Evolutionary conservation across 495 filamentous ascomycete species (phyloP), one percentile per base, ranked within the genome.

Genomic region (Penicillium chermesinum): DNA sequence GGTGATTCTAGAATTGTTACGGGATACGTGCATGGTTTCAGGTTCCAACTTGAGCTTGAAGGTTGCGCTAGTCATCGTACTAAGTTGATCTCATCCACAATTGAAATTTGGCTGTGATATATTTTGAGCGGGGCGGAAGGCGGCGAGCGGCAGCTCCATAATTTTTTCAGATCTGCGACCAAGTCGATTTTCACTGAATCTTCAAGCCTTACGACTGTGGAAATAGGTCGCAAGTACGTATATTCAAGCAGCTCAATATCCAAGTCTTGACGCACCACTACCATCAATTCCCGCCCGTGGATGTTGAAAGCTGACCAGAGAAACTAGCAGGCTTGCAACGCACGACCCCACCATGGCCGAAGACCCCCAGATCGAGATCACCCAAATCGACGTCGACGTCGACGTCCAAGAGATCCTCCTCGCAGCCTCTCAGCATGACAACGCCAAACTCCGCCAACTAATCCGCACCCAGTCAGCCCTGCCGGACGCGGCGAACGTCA

Each of bases 371-470:
- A 46, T 63, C 35, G 48, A 49, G 41, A 41, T 63, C 35, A 51
- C 51, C 9, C 53, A 63, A 34, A 62, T 72, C 47, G 61, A 75
- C 55, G 61, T 74, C 49, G 73, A 76, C 48, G 53, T 71, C 22
- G 57, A 72, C 27, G 46, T 69, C 33, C 74, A 76, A 65, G 63
- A 72, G 48, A 73, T 95, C 57, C 84, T 96, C 35, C 84, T 91
- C 33, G 84, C 86, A 18, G 82, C 91, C 38, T 87, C 91, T 41
- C 76, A 87, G 55, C 93, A 97, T 70, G 84, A 97, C 67, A 61
- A 88, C 54, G 56, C 72, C 9, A 75, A 82, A 40, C 77, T 98
- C n/a, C 84, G 83, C 54, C 75, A 77, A 32, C 79, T 94, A 7
- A 77, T 95, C 40, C 82, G 83, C 52, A 73, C 81, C 13, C 74